Conservation (phyloP, 169 alveolate species). For the Cyclospora cayetanensis region DNA sequence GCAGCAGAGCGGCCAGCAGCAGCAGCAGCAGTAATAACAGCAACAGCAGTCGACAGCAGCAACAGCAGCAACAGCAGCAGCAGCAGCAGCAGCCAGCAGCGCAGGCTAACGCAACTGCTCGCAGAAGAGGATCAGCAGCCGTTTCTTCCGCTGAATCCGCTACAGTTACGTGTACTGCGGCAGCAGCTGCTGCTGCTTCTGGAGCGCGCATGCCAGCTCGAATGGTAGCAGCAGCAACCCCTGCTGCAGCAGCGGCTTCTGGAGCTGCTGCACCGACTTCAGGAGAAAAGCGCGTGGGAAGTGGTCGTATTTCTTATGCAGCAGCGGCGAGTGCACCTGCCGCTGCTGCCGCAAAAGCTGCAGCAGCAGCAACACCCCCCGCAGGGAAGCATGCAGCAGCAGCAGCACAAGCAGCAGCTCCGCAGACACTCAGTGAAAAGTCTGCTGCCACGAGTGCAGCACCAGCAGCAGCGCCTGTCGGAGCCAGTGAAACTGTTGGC, state of each 20-base stretch:
- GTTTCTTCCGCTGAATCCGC: too few species aligned
- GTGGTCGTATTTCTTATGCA: neutral
- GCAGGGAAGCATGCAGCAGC: neutral
- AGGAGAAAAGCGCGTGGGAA: neutral
- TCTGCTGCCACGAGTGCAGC: conserved; percentile 5
- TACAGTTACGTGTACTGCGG: too few species aligned
- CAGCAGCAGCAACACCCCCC: neutral
- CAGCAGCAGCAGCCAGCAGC: neutral
- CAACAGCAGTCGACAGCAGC: neutral
- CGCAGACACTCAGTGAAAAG: neutral
- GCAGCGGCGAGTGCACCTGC: neutral
- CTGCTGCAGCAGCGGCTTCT: neutral
- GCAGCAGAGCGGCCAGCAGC: conserved; percentile 1
- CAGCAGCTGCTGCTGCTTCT: neutral
- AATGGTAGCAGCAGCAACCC: neutral
- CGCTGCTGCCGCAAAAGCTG: conserved; percentile 10
- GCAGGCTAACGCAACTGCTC: neutral
- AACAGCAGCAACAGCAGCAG: conserved; percentile 11
- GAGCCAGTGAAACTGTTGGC: neutral
- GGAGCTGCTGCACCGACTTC: neutral
- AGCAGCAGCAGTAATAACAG: neutral
- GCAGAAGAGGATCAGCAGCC: neutral
- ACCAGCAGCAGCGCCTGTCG: conserved; percentile 27
- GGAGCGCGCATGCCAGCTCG: neutral
- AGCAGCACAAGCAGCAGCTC: conserved; percentile 1